A percentile compares a stretch with the other conserved stretches of the same genome.
Evolutionary conservation across 805 yeast species (phyloP).

Genomic region (Starmerella roubikii): DNA sequence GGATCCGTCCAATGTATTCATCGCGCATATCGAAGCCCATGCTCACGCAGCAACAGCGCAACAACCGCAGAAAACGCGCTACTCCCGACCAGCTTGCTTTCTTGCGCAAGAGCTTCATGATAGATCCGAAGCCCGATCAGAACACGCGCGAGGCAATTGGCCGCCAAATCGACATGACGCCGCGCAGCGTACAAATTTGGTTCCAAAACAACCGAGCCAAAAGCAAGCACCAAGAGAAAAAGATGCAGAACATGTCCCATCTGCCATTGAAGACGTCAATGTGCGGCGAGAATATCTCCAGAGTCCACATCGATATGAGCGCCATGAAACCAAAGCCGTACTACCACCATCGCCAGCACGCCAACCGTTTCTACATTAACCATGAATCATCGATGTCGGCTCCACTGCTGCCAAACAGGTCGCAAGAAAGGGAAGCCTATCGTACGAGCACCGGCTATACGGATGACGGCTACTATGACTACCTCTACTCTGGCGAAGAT

Average conservation of each 20-base stretch:
- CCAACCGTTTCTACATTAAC: neutral
- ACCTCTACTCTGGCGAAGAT: no score
- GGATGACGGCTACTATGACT: no score
- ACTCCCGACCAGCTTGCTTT: slow-evolving; percentile 66
- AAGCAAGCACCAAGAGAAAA: slow-evolving; percentile 28
- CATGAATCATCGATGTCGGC: neutral
- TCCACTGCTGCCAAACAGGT: neutral
- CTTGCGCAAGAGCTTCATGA: slow-evolving; percentile 53
- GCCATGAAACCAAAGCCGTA: neutral
- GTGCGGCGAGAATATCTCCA: slow-evolving; percentile 8
- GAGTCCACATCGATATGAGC: slow-evolving; percentile 9
- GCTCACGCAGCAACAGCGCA: slow-evolving; percentile 27
- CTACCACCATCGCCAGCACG: no score
- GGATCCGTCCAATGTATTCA: neutral
- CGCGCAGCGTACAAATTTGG: slow-evolving; percentile 84
- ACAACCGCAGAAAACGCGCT: slow-evolving; percentile 50
- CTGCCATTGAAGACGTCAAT: slow-evolving; percentile 2
- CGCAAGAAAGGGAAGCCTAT: no score
- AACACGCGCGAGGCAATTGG: slow-evolving; percentile 35
- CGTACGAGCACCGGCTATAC: no score
- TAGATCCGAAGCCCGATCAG: slow-evolving; percentile 55
- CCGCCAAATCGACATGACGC: slow-evolving; percentile 65
- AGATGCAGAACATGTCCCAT: neutral
- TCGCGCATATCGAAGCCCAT: slow-evolving; percentile 2
- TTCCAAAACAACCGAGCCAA: slow-evolving; percentile 64